Evolutionary conservation across 257 asterid species (phyloP).

Genomic region (Prunella vulgaris): DNA sequence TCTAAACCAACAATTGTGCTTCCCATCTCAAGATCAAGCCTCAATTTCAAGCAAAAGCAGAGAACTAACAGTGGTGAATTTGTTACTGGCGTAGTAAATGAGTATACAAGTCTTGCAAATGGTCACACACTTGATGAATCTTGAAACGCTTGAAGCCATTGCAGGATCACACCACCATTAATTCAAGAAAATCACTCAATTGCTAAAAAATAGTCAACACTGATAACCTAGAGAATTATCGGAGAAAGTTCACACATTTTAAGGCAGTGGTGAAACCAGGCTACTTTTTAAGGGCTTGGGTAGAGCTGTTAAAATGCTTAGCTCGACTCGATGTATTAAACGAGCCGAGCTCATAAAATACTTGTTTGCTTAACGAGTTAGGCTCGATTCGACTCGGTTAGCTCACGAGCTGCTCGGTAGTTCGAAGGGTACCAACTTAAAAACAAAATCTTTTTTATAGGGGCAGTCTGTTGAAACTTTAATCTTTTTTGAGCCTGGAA

Average conservation of each 20-base stretch:
- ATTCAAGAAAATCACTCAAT: constrained; percentile 24
- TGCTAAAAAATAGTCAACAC: neutral
- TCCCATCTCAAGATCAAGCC: neutral
- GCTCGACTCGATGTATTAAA: too few relatives aligned
- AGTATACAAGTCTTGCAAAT: constrained; percentile 99
- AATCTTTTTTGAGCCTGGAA: constrained; percentile 3
- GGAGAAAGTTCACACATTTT: constrained; percentile 13
- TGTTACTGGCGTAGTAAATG: constrained; percentile 94
- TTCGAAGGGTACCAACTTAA: too few relatives aligned
- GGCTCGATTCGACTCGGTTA: too few relatives aligned
- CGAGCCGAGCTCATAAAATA: too few relatives aligned
- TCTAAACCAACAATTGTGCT: neutral
- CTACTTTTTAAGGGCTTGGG: constrained; percentile 20
- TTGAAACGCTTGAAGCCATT: constrained; percentile 84
- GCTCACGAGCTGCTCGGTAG: too few relatives aligned
- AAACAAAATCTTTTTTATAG: constrained; percentile 6
- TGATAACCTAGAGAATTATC: constrained; percentile 11
- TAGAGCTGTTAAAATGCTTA: too few relatives aligned
- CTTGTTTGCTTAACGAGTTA: too few relatives aligned
- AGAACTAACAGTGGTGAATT: constrained; percentile 83
- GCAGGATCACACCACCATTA: constrained; percentile 26
- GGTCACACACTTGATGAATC: constrained; percentile 96
- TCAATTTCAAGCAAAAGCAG: constrained; percentile 8
- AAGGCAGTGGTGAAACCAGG: constrained; percentile 29
- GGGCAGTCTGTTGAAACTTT: constrained; percentile 7